Evolutionary conservation across 2,329 filamentous ascomycete species (phyloP), one percentile per base, ranked within the genome.

Genomic region (Diaporthe sp.): DNA sequence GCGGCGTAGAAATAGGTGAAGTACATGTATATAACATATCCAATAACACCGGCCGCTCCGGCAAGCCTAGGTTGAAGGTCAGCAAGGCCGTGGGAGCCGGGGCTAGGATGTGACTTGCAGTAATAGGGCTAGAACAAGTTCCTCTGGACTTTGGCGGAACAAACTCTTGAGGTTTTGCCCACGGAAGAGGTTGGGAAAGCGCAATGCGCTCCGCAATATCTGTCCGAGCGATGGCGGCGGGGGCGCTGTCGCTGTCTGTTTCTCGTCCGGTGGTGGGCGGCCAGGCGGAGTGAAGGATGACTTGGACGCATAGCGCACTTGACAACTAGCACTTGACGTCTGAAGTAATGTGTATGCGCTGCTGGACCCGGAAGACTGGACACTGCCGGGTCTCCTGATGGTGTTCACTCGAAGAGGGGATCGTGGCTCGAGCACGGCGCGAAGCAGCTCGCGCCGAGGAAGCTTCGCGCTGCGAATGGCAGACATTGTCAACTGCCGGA

Each of bases 1-100:
- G 84, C 80, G 71, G 87, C 85, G 79, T 90, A 87, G 81, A 91
- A 91, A 77, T 89, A 89, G 77, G 84, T 84, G 76, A 89, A 87
- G 82, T 90, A 91, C 66, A 87, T 81, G 75, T 83, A 84, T 47
- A 82, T 77, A 33, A 83, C 81, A 77, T 87, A 87, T 35, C 79
- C 80, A 12, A 82, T 76, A n/a, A 83, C 78, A 57, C 79, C 81
- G 25, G 80, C 77, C 15, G 81, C 76, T 17, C 77, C 81, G 10
- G 78, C 79, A 40, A 88, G 80, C 40, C 86, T 87, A 70, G 58
- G 58, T n/a, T 19, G 35, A 9, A 19, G 22, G 76, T 84, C 67
- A 84, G 81, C 67, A 12, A 80, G 75, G 25, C 74, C 77, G 30
- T 74, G 76, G 52, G 25, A 30, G 17, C 74, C 35, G 81, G 81